Evolutionary conservation across 2,329 filamentous ascomycete species (phyloP).

Genomic region (Pyrenochaeta sp.): DNA sequence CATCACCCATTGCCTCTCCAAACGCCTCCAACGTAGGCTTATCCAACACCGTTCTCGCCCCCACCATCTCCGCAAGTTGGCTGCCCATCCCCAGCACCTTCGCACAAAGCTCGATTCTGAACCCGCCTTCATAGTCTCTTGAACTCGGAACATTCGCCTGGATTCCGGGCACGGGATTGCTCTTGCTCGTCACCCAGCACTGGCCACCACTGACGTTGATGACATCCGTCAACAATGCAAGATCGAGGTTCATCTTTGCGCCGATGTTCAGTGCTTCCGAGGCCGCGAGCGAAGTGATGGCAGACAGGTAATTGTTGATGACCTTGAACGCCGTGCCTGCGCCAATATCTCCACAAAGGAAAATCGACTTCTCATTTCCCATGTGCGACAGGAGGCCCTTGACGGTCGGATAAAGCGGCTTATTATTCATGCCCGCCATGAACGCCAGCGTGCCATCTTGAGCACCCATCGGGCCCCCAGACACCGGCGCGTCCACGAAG

Average conservation of each 20-base stretch:
- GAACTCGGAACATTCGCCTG: slow-evolving; percentile 48
- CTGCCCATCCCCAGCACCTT: slow-evolving; percentile 47
- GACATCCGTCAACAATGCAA: slow-evolving; percentile 74
- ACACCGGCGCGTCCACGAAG: slow-evolving; percentile 96
- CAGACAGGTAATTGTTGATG: slow-evolving; percentile 94
- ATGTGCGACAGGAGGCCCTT: slow-evolving; percentile 76
- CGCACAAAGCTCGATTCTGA: slow-evolving; percentile 43
- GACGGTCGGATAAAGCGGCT: slow-evolving; percentile 59
- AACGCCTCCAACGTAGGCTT: slow-evolving; percentile 40
- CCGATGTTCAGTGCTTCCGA: slow-evolving; percentile 70
- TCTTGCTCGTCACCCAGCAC: slow-evolving; percentile 93
- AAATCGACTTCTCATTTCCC: slow-evolving; percentile 74
- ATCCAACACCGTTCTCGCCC: slow-evolving; percentile 41
- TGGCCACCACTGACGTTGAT: slow-evolving; percentile 89
- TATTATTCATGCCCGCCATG: slow-evolving; percentile 77
- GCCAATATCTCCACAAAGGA: slow-evolving; percentile 84
- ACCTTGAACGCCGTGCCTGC: slow-evolving; percentile 88
- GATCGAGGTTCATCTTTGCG: slow-evolving; percentile 65
- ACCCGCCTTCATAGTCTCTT: slow-evolving; percentile 49
- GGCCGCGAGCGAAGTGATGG: slow-evolving; percentile 82
- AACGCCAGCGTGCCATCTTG: slow-evolving; percentile 86
- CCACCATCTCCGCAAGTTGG: slow-evolving; percentile 44
- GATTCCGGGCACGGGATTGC: slow-evolving; percentile 79
- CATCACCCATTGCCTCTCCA: slow-evolving; percentile 35
- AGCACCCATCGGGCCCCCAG: slow-evolving; percentile 90